Evolutionary conservation across 257 asterid species (phyloP).

Genomic region (Nicotiana attenuata): DNA sequence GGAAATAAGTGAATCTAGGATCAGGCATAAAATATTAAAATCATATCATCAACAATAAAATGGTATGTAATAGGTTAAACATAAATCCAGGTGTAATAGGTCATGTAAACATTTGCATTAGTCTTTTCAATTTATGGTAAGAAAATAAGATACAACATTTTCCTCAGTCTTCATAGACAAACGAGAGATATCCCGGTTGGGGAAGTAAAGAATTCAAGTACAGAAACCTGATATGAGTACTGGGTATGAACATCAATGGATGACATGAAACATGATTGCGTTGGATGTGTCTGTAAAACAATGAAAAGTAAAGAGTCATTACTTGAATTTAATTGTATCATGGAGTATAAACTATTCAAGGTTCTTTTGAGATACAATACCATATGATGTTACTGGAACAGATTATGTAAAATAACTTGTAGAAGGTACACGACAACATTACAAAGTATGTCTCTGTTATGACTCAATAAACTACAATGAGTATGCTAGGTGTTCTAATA

Average conservation of each 20-base stretch:
- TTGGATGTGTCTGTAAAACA: constrained; percentile 93
- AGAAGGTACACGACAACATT: background rate
- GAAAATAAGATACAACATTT: too few species aligned
- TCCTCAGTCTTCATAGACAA: background rate
- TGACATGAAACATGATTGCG: constrained; percentile 98
- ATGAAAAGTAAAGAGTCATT: constrained; percentile 14
- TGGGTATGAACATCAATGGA: constrained; percentile 96
- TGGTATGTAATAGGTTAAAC: background rate
- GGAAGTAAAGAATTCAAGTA: constrained; percentile 4
- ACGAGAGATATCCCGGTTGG: background rate
- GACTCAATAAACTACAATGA: background rate
- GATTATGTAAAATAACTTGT: background rate
- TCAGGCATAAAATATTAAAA: background rate
- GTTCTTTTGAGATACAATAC: background rate
- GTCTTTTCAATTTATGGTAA: too few species aligned
- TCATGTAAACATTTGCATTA: background rate
- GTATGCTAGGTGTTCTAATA: background rate
- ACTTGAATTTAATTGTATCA: background rate
- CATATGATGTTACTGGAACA: background rate
- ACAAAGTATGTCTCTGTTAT: background rate
- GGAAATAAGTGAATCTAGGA: constrained; percentile 11
- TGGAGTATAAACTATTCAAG: background rate
- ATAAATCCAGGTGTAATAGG: background rate
- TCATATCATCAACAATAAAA: background rate
- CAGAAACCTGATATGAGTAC: constrained; percentile 84